Evolutionary conservation across 2,329 filamentous ascomycete genomes (phyloP), one percentile per base, ranked within the genome.

Genomic region (Fusarium sp.): DNA sequence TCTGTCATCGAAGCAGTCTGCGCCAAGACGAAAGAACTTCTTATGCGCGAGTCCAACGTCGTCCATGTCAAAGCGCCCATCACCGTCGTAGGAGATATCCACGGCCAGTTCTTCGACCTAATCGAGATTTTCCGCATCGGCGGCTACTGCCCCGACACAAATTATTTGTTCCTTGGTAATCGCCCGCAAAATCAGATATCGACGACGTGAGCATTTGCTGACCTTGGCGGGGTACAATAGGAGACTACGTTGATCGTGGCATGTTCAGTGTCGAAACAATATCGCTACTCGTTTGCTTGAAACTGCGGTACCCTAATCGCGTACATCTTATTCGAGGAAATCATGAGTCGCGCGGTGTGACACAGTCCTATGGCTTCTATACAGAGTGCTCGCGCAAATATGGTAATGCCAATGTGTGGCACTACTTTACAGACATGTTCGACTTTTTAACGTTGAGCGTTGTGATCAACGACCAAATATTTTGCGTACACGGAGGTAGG

Each of bases 391-490:
- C 93, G 26, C 92, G 96, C 77, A 99, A 99, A 84, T 99, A 99
- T 84, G 96, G 96, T 81, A 98, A 98, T 81, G 95, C 96, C 73
- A 98, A 96, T 79, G 96, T 99, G 28, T 99, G 96, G 96, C 96
- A 99, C 84, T 96, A 98, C 83, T 99, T 99, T 82, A 99, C 96
- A 75, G 96, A 99, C 85, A 98, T 99, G 95, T 99, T 99, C 84
- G 96, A 99, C 85, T 99, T 97, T 83, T 88, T 99, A 73, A 98
- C 96, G 13, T 87, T 99, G 65, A 97, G 94, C 78, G 97, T 98
- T 70, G 96, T 99, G 73, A 99, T 99, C 81, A 97, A 98, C 82
- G 93, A 99, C 83, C 94, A 98, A 83, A 99, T 99, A 76, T 99
- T 99, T 83, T 99, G 96, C 83, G 96, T 99, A 12, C 96, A 99